Conservation (phyloP, 2,329 filamentous ascomycete genomes). For the Aureobasidium vineae region DNA sequence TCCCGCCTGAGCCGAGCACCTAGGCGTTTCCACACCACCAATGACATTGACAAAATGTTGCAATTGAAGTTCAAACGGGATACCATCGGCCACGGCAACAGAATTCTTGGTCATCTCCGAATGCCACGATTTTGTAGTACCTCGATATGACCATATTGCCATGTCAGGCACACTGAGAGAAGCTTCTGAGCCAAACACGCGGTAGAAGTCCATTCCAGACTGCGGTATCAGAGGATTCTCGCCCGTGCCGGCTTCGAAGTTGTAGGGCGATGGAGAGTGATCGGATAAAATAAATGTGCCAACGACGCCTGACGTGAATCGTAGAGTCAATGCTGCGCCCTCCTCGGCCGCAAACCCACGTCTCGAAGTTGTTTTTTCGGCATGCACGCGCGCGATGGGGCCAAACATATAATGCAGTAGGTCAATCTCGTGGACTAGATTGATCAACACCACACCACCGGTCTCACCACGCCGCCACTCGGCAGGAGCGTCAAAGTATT, state of each 20-base stretch:
- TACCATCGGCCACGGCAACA: too few species aligned
- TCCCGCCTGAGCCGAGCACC: too few species aligned
- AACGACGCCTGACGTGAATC: slow-evolving; percentile 55
- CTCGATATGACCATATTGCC: slow-evolving; percentile 38
- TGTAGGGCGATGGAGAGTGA: slow-evolving; percentile 52
- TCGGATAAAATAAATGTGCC: slow-evolving; percentile 59
- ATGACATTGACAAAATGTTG: too few species aligned
- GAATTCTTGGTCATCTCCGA: too few species aligned
- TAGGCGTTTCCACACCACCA: too few species aligned
- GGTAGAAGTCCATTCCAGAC: slow-evolving; percentile 49
- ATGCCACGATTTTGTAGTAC: slow-evolving; percentile 50
- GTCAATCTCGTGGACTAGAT: slow-evolving; percentile 62
- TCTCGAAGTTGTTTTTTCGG: slow-evolving; percentile 48
- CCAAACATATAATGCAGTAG: slow-evolving; percentile 58
- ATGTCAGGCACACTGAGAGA: slow-evolving; percentile 57
- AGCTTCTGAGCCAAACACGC: slow-evolving; percentile 55
- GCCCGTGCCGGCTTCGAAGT: slow-evolving; percentile 58
- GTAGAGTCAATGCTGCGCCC: slow-evolving; percentile 54
- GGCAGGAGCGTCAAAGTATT: slow-evolving; percentile 52
- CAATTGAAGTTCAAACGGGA: too few species aligned
- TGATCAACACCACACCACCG: slow-evolving; percentile 55
- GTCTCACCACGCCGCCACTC: slow-evolving; percentile 51
- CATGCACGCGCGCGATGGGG: slow-evolving; percentile 52
- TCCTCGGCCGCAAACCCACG: slow-evolving; percentile 55
- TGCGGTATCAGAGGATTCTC: slow-evolving; percentile 57